Evolutionary conservation across 139 green algal genomes (phyloP).

Genomic region (Chloropicon primus): DNA sequence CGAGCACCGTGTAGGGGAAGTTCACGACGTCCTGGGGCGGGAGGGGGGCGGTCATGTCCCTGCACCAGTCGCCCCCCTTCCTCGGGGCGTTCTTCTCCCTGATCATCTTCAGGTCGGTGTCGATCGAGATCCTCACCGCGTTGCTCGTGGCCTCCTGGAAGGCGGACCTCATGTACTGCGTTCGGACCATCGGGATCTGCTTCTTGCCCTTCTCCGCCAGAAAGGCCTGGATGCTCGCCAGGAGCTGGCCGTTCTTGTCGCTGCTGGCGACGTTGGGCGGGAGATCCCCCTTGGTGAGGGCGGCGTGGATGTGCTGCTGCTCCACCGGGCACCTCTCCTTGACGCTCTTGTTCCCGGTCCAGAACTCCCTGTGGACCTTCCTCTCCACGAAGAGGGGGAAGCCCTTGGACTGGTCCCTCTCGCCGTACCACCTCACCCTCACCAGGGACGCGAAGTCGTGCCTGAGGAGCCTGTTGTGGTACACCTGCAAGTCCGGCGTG

Average conservation of each 20-base stretch:
- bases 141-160: slow-evolving; percentile 56
- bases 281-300: neutral
- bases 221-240: neutral
- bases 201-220: neutral
- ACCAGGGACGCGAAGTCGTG: slow-evolving; percentile 43
- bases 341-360: neutral
- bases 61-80: slow-evolving; percentile 27
- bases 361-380: neutral
- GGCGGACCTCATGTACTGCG: slow-evolving; percentile 48
- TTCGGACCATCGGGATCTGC: slow-evolving; percentile 47
- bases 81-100: slow-evolving; percentile 19
- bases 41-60: slow-evolving; percentile 13
- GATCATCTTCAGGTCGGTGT: slow-evolving; percentile 44
- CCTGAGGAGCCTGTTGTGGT: slow-evolving; percentile 42
- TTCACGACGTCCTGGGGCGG: slow-evolving; percentile 17
- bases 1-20: neutral
- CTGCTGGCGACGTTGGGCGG: too few species aligned
- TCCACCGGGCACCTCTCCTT: neutral
- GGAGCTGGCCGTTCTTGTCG: neutral
- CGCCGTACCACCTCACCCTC: slow-evolving; percentile 47
- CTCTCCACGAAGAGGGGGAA: neutral
- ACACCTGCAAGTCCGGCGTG: slow-evolving; percentile 34
- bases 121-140: slow-evolving; percentile 48
- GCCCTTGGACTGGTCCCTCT: neutral
- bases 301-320: neutral